Conservation (phyloP, 2,329 filamentous ascomycete genomes). For the Colletotrichum tofieldiae region DNA sequence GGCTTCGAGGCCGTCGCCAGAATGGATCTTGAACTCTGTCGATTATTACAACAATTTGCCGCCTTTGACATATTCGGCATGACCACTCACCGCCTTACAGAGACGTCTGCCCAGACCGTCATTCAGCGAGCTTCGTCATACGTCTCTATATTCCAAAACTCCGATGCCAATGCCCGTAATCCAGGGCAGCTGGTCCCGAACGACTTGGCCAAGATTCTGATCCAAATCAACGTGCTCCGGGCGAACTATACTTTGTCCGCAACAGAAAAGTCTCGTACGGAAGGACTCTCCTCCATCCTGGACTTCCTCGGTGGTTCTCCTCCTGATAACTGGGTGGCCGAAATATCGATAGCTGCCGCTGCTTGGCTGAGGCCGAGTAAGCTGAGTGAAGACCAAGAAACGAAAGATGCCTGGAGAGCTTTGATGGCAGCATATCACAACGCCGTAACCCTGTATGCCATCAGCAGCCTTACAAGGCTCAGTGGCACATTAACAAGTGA, state of each 20-base stretch:
- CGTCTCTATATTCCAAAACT: background rate
- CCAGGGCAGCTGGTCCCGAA: conserved; percentile 17
- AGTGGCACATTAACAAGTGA: background rate
- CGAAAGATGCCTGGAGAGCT: background rate
- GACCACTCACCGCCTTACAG: background rate
- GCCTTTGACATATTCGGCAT: conserved; percentile 19
- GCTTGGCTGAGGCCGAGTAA: background rate
- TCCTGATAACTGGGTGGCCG: background rate
- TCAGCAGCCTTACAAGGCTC: conserved; percentile 6
- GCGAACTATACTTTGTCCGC: background rate
- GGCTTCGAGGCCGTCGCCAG: background rate
- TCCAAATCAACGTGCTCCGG: conserved; percentile 16
- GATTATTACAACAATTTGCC: conserved; percentile 10
- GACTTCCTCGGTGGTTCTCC: background rate
- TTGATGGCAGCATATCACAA: conserved; percentile 18
- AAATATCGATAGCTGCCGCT: background rate
- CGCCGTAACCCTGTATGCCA: background rate
- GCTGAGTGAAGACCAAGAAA: background rate
- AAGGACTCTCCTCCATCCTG: background rate
- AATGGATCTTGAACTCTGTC: background rate
- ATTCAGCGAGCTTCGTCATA: background rate
- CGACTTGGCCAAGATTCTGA: conserved; percentile 7
- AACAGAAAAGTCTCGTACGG: too few relatives aligned
- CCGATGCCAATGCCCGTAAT: background rate
- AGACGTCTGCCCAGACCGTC: background rate